Conservation (phyloP, 2,329 filamentous ascomycete species). For the Fusarium veterinarium region DNA sequence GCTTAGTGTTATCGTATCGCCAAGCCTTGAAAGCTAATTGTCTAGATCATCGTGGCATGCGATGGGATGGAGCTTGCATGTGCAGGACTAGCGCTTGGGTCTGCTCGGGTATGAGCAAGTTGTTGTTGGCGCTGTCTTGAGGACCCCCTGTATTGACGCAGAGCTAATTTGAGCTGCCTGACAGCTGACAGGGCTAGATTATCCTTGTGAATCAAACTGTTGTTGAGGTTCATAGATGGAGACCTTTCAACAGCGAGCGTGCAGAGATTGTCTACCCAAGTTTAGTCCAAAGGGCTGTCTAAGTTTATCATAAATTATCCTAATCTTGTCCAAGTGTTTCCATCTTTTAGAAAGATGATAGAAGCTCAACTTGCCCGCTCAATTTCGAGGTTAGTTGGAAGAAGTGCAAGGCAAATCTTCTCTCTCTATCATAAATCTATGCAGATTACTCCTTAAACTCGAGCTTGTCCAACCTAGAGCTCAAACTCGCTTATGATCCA, state of each 20-base stretch:
- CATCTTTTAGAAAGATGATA: accelerated
- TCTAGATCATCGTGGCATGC: background rate
- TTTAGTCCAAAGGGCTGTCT: background rate
- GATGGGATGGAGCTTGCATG: background rate
- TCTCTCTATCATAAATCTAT: background rate
- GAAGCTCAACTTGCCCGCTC: background rate
- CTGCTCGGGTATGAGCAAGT: constrained; percentile 16
- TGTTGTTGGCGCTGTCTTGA: background rate
- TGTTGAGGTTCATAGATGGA: background rate
- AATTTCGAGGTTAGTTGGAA: background rate
- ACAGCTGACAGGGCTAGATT: background rate
- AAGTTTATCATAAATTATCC: too few species aligned
- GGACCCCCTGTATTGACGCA: background rate
- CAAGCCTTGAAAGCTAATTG: background rate
- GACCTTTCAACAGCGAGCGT: accelerated
- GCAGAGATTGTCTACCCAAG: background rate
- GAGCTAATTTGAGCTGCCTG: background rate
- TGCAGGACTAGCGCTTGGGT: background rate
- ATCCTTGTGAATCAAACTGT: background rate
- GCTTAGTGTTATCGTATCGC: background rate
- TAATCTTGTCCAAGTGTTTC: background rate
- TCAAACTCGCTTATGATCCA: constrained; percentile 1
- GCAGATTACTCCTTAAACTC: accelerated
- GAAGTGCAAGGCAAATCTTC: accelerated
- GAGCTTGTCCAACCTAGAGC: too few species aligned